Evolutionary conservation across 352 stramenopile genomes (phyloP).

Genomic region (Phytopythium sindhum): DNA sequence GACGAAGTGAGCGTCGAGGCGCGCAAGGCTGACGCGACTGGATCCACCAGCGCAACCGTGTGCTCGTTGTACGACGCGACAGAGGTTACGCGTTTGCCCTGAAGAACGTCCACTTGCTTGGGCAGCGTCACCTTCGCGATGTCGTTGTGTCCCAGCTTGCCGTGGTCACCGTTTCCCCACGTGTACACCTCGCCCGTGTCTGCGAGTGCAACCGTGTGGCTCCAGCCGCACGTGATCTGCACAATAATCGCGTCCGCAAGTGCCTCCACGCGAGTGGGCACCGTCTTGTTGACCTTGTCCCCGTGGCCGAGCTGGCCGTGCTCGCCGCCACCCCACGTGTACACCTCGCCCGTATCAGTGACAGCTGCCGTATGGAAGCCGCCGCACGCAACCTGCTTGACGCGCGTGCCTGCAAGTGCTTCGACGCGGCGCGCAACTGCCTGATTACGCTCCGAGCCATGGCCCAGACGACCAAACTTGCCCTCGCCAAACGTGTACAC

Average conservation of each 20-base stretch:
- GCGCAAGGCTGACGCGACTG: slow-evolving; percentile 59
- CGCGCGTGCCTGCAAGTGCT: slow-evolving; percentile 57
- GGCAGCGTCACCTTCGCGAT: slow-evolving; percentile 94
- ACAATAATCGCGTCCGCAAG: slow-evolving; percentile 88
- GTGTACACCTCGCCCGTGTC: slow-evolving; percentile 92
- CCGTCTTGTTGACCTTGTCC: slow-evolving; percentile 95
- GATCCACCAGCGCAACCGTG: slow-evolving; percentile 91
- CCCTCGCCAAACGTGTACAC: slow-evolving; percentile 94
- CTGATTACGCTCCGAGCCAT: slow-evolving; percentile 85
- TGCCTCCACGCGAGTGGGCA: slow-evolving; percentile 89
- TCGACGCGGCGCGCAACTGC: slow-evolving; percentile 72
- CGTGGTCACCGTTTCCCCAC: slow-evolving; percentile 92
- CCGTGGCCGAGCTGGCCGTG: slow-evolving; percentile 96
- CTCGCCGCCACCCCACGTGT: slow-evolving; percentile 88
- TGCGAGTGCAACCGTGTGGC: slow-evolving; percentile 93
- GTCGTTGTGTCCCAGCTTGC: slow-evolving; percentile 94
- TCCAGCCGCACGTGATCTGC: slow-evolving; percentile 96
- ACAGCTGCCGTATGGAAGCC: slow-evolving; percentile 86
- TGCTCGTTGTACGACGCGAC: slow-evolving; percentile 98
- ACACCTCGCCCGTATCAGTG: slow-evolving; percentile 83
- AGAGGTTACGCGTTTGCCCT: slow-evolving; percentile 91
- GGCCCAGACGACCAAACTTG: slow-evolving; percentile 86
- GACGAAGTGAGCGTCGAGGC: slow-evolving; percentile 81
- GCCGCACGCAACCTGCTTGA: slow-evolving; percentile 88
- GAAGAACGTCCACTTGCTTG: slow-evolving; percentile 89